These are phyloP conservation scores for Backusella mclennaniae DNA, from an alignment of 192 early-diverging fungal species.

Conservation along the genomic window DNA sequence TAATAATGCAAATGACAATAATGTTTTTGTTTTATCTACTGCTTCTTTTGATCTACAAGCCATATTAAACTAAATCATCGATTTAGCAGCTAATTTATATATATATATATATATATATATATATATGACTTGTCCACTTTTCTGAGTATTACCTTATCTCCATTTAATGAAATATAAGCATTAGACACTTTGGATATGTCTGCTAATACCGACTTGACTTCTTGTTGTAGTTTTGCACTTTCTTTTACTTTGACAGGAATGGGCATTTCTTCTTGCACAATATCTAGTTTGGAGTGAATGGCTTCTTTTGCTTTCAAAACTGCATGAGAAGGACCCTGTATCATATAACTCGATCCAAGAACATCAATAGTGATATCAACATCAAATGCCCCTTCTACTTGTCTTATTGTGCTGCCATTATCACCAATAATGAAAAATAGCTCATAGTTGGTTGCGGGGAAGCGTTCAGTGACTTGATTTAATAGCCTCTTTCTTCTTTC, in stretches of 20 bases:
- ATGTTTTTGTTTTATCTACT: slow-evolving; percentile 3
- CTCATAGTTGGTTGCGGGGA: slow-evolving; percentile 3
- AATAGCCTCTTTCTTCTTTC: neutral
- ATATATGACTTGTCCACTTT: neutral
- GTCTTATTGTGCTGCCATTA: slow-evolving; percentile 5
- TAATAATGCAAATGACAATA: neutral
- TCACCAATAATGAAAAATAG: slow-evolving; percentile 19
- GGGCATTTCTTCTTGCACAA: neutral
- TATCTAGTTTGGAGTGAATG: neutral
- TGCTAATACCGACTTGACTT: neutral
- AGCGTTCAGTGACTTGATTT: neutral
- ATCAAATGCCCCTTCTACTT: neutral
- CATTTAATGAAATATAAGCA: slow-evolving; percentile 11
- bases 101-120: too few relatives aligned
- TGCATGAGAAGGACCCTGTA: neutral
- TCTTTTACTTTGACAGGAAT: neutral
- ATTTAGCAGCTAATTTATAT: neutral
- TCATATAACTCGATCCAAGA: neutral
- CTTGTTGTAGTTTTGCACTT: neutral
- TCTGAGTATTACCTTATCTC: neutral
- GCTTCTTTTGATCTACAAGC: neutral
- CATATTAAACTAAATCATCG: slow-evolving; percentile 4
- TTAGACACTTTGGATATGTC: slow-evolving; percentile 13
- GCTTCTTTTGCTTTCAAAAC: slow-evolving; percentile 3
- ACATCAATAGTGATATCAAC: slow-evolving; percentile 12